Percentiles rank a stretch among this genome's conserved stretches.
These are phyloP conservation scores for Phialophora verrucosa DNA, from an alignment of 2,329 filamentous ascomycete genomes.

Conservation along the genomic window DNA sequence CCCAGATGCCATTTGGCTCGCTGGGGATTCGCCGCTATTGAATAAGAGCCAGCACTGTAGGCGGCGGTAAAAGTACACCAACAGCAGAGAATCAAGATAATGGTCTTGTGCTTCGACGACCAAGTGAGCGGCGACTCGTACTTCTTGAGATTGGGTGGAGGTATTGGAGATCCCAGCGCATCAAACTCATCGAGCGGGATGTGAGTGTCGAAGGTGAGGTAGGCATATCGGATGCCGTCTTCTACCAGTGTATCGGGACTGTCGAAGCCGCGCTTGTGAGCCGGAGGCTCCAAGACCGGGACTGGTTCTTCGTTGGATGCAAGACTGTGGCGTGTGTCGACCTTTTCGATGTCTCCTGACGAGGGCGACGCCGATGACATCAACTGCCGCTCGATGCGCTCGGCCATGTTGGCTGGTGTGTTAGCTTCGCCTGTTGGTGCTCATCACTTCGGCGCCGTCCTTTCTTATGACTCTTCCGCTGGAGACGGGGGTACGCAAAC, in stretches of 20 bases:
- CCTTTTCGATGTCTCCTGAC: slow-evolving; percentile 15
- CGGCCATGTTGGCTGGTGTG: slow-evolving; percentile 13
- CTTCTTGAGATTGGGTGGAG: slow-evolving; percentile 68
- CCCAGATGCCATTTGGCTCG: slow-evolving; percentile 68
- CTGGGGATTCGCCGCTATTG: slow-evolving; percentile 71
- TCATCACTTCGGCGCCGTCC: slow-evolving; percentile 8
- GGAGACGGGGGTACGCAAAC: not conserved
- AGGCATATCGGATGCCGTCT: slow-evolving; percentile 58
- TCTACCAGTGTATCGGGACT: slow-evolving; percentile 15
- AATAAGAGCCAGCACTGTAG: slow-evolving; percentile 81
- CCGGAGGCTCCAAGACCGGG: slow-evolving; percentile 19
- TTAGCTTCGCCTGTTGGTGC: not conserved
- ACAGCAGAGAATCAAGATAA: slow-evolving; percentile 76
- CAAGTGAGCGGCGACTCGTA: slow-evolving; percentile 76
- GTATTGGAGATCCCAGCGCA: slow-evolving; percentile 35
- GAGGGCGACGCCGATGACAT: slow-evolving; percentile 19
- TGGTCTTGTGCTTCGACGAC: slow-evolving; percentile 70
- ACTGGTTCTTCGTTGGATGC: slow-evolving; percentile 27
- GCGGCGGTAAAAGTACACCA: slow-evolving; percentile 77
- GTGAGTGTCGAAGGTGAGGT: slow-evolving; percentile 67
- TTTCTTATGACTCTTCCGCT: slow-evolving; percentile 4
- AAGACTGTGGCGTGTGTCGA: slow-evolving; percentile 21
- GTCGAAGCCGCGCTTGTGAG: slow-evolving; percentile 3
- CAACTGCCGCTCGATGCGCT: slow-evolving; percentile 12
- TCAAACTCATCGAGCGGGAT: slow-evolving; percentile 55